These are phyloP conservation scores for Trichoderma gamsii DNA, from an alignment of 495 filamentous ascomycete species.

Conservation along the genomic window DNA sequence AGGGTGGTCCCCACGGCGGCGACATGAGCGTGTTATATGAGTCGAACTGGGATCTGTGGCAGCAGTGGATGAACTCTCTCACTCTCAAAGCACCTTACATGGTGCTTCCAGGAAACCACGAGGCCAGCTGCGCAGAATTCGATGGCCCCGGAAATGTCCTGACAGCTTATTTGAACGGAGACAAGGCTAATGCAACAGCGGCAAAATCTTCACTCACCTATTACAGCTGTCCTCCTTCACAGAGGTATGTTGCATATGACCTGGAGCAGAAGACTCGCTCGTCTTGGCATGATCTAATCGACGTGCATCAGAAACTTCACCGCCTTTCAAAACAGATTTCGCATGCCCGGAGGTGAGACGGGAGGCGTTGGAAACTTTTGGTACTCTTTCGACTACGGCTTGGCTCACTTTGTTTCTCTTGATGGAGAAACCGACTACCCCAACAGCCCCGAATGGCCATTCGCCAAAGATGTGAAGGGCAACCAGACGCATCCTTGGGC, in stretches of 20 bases:
- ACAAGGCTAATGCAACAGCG: slow-evolving; percentile 28
- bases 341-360: slow-evolving; percentile 19
- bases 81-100: slow-evolving; percentile 30
- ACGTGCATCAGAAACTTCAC: slow-evolving; percentile 27
- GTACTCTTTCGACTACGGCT: slow-evolving; percentile 57
- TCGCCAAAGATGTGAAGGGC: slow-evolving; percentile 33
- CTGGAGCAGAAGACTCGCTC: background rate
- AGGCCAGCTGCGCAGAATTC: slow-evolving; percentile 35
- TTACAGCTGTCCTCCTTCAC: slow-evolving; percentile 38
- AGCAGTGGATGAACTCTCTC: slow-evolving; percentile 35
- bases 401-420: slow-evolving; percentile 49
- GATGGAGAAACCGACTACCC: slow-evolving; percentile 49
- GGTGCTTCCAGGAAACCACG: slow-evolving; percentile 33
- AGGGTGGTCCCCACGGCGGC: slow-evolving; percentile 43
- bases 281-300: background rate
- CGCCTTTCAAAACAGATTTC: slow-evolving; percentile 27
- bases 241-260: slow-evolving; percentile 24
- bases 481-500: slow-evolving; percentile 37
- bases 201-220: slow-evolving; percentile 36
- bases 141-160: slow-evolving; percentile 42
- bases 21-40: slow-evolving; percentile 48
- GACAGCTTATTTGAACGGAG: slow-evolving; percentile 41
- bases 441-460: slow-evolving; percentile 33
- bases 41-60: slow-evolving; percentile 47
- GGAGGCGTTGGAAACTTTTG: slow-evolving; percentile 48